phyloP scores from a whole-genome alignment of 495 filamentous ascomycete species.

The Talaromyces thailandensis region DNA sequence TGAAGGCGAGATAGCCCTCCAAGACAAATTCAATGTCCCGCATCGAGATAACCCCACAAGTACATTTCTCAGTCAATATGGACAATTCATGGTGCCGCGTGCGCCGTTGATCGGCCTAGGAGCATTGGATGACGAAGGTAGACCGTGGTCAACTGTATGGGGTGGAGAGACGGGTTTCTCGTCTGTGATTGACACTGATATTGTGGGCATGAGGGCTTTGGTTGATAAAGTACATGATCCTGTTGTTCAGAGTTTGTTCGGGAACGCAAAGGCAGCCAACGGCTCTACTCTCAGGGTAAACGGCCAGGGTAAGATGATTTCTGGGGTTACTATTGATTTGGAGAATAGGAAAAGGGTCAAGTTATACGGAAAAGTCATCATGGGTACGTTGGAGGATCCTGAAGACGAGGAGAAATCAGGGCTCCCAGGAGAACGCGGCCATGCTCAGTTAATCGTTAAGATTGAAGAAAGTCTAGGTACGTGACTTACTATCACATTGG shows the following conservation, averaged over 20 bases:
- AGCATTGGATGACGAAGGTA: slow-evolving; percentile 49
- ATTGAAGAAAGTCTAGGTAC: slow-evolving; percentile 60
- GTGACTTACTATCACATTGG: slow-evolving; percentile 7
- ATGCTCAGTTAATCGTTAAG: slow-evolving; percentile 56
- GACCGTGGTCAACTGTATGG: slow-evolving; percentile 69
- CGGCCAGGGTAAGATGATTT: slow-evolving; percentile 36
- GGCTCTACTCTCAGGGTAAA: slow-evolving; percentile 25
- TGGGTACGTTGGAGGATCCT: slow-evolving; percentile 38
- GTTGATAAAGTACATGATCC: slow-evolving; percentile 56
- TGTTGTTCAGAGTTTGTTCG: slow-evolving; percentile 47
- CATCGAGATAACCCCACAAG: slow-evolving; percentile 52
- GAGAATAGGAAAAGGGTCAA: slow-evolving; percentile 59
- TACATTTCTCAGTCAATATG: slow-evolving; percentile 42
- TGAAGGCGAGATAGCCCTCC: slow-evolving; percentile 43
- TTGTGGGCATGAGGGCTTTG: slow-evolving; percentile 49
- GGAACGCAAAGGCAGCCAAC: slow-evolving; percentile 17
- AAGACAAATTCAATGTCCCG: slow-evolving; percentile 35
- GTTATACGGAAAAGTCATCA: slow-evolving; percentile 53
- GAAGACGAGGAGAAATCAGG: slow-evolving; percentile 13
- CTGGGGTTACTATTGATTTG: slow-evolving; percentile 57
- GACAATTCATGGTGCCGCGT: slow-evolving; percentile 40
- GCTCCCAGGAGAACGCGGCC: slow-evolving; percentile 19
- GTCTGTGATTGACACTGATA: slow-evolving; percentile 41
- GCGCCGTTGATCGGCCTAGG: slow-evolving; percentile 65
- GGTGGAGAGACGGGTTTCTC: slow-evolving; percentile 63